Percentiles rank a stretch among this genome's conserved stretches.
Evolutionary conservation across 169 alveolate genomes (phyloP).

Genomic region (Eimeria necatrix): DNA sequence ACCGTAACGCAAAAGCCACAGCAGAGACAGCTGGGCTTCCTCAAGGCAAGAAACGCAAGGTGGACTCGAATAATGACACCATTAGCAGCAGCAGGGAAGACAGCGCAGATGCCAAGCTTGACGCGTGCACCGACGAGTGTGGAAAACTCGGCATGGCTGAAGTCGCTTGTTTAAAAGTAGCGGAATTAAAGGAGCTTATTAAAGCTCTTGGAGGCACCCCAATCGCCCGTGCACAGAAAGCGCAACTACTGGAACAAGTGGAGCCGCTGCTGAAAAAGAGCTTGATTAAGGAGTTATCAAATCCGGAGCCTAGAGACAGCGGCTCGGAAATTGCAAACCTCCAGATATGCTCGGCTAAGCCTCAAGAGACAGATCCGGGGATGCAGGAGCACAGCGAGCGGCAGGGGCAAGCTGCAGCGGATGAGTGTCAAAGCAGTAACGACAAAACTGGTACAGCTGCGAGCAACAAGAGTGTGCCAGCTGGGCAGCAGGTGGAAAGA

Average conservation of each 20-base stretch:
- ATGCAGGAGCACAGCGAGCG: not conserved
- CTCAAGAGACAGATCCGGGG: not conserved
- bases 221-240: conserved; percentile 15
- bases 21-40: conserved; percentile 12
- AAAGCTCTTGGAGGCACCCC: conserved; percentile 55
- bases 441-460: not conserved
- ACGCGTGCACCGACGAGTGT: conserved; percentile 50
- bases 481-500: not conserved
- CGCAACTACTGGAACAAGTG: conserved; percentile 63
- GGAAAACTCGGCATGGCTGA: conserved; percentile 48
- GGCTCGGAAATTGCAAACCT: not conserved
- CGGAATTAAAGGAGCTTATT: conserved; percentile 70
- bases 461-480: not conserved
- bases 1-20: conserved; percentile 51
- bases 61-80: conserved; percentile 33
- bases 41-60: conserved; percentile 28
- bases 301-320: not conserved
- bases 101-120: conserved; percentile 49
- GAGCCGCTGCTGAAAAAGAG: conserved; percentile 47
- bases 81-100: conserved; percentile 40
- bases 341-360: not conserved
- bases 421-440: not conserved
- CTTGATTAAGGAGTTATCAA: not conserved
- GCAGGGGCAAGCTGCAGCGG: conserved; percentile 40
- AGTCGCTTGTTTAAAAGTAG: conserved; percentile 30